Evolutionary conservation across 306 rosid species (phyloP), one percentile per base, ranked within the genome.

Genomic region (Casuarina equisetifolia): DNA sequence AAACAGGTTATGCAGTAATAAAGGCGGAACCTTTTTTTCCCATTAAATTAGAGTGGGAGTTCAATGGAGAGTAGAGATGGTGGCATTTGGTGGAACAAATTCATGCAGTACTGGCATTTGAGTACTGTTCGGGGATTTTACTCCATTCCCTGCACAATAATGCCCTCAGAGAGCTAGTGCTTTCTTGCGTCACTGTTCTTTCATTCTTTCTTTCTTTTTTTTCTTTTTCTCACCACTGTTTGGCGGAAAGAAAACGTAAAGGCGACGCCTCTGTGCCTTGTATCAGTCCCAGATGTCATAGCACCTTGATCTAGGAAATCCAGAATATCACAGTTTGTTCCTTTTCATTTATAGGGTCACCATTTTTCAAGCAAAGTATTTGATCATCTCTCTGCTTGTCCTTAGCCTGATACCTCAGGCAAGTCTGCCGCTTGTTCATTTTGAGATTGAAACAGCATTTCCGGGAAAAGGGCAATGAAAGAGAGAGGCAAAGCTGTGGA

Each of bases 401-500:
- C 32, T 25, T 25, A 25, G 32, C 32, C 32, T 25, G 32, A 25
- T 74, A 38, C 43, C 84, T 72, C 35, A 9, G 10, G 19, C 62
- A 63, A 39, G 73, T 73, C 35, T 20, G 39, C 59, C 45, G 50
- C 17, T 67, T 72, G 74, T 43, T 71, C 82, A 39, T 64, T 39
- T 78, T 59, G 63, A 81, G 75, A 76, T 81, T 71, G 80, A 78
- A 70, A 55, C 44, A 58, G 61, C 62, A 17, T 48, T 51, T 80
- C 49, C 74, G 58, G 63, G 51, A 66, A 70, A 76, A 59, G 71
- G 59, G 81, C 83, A 64, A 91, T 94, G 97, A 90, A 78, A 85
- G 88, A 91, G 64, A 95, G 93, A 82, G 92, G 88, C 86, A 95
- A 92, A 80, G 93, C 91, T 40, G 82, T 88, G 12, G 90, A 86